A percentile compares a stretch with the other conserved stretches of the same genome.
These are phyloP conservation scores for Venturia aucupariae DNA, from an alignment of 2,329 filamentous ascomycete species.

Conservation along the genomic window DNA sequence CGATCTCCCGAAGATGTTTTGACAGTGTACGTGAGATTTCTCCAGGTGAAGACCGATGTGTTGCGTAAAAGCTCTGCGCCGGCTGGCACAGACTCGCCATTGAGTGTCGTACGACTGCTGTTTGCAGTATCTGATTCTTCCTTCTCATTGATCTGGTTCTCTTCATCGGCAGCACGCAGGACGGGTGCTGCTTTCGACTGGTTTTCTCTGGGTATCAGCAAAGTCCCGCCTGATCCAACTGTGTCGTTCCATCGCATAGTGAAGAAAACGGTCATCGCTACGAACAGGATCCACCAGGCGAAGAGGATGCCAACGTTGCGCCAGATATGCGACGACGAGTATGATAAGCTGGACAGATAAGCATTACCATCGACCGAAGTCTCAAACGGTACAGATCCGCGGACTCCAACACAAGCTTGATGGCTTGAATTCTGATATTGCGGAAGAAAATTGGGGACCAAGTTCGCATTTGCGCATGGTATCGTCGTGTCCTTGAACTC, in stretches of 20 bases:
- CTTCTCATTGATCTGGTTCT: slow-evolving; percentile 21
- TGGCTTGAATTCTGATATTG: slow-evolving; percentile 42
- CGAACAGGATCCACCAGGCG: slow-evolving; percentile 15
- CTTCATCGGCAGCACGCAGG: slow-evolving; percentile 43
- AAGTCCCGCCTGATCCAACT: not conserved
- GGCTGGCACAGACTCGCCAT: not conserved
- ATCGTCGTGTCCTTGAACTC: slow-evolving; percentile 51
- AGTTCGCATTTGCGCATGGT: slow-evolving; percentile 46
- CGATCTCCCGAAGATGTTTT: slow-evolving; percentile 36
- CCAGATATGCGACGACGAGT: slow-evolving; percentile 51
- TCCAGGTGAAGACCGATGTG: slow-evolving; percentile 64
- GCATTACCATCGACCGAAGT: slow-evolving; percentile 50
- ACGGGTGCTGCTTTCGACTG: not conserved
- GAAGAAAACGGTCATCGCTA: not conserved
- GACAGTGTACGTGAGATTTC: slow-evolving; percentile 72
- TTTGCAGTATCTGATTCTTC: not conserved
- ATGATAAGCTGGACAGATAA: slow-evolving; percentile 47
- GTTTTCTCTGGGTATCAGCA: not conserved
- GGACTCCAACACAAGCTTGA: slow-evolving; percentile 20
- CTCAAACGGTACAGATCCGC: slow-evolving; percentile 45
- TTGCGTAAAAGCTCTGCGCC: slow-evolving; percentile 28
- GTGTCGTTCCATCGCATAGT: not conserved
- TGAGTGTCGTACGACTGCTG: slow-evolving; percentile 1
- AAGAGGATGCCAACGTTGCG: slow-evolving; percentile 18
- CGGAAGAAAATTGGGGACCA: slow-evolving; percentile 49